A percentile compares a stretch with the other conserved stretches of the same genome.
Conservation (phyloP, 331 rosid genomes). For the Quercus lobata region DNA sequence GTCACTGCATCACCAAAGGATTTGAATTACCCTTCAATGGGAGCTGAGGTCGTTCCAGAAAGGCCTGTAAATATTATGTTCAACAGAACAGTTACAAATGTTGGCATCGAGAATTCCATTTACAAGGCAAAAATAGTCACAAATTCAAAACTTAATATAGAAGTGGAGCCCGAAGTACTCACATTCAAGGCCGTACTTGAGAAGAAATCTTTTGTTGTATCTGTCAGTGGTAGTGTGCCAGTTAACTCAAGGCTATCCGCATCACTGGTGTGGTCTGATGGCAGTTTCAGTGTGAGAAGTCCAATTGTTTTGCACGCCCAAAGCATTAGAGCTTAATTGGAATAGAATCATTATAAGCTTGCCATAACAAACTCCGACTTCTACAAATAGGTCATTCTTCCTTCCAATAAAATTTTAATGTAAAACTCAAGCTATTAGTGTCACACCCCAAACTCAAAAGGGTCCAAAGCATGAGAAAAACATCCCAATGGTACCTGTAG, state of each 20-base stretch:
- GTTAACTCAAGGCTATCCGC: background rate
- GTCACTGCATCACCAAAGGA: background rate
- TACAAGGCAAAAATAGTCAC: background rate
- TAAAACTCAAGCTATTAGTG: too few species aligned
- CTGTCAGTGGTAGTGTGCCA: background rate
- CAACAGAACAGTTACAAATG: slow-evolving; percentile 16
- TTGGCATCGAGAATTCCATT: background rate
- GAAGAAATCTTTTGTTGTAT: slow-evolving; percentile 18
- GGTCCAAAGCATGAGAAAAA: too few species aligned
- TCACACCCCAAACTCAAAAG: too few species aligned
- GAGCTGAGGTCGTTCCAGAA: background rate
- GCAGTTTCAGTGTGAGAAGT: slow-evolving; percentile 7
- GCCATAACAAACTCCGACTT: too few species aligned
- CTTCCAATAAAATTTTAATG: too few species aligned
- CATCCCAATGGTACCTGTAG: too few species aligned
- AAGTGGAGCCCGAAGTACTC: background rate
- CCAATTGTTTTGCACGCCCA: background rate
- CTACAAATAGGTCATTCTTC: too few species aligned
- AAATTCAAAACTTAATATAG: background rate
- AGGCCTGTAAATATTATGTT: background rate
- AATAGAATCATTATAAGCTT: too few species aligned
- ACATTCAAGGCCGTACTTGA: slow-evolving; percentile 18
- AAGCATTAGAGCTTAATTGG: too few species aligned
- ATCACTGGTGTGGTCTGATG: slow-evolving; percentile 22
- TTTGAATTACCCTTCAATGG: slow-evolving; percentile 7